Evolutionary conservation across 208 protist species (phyloP).

Genomic region (Polymyxa betae): DNA sequence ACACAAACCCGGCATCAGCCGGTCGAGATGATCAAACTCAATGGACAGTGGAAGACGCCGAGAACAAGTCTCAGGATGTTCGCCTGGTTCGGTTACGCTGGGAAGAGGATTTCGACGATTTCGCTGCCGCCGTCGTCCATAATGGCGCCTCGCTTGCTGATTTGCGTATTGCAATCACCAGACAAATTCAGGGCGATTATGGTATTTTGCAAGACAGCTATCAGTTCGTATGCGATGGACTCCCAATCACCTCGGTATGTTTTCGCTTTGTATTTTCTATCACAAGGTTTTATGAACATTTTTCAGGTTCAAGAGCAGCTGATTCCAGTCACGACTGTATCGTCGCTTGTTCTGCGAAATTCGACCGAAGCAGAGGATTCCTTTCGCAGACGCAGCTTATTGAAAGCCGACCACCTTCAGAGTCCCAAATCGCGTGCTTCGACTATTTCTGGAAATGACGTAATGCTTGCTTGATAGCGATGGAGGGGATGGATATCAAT

Average conservation of each 20-base stretch:
- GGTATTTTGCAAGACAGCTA: not conserved
- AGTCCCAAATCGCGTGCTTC: not conserved
- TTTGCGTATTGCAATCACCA: not conserved
- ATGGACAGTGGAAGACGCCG: too few species aligned
- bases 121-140: conserved; percentile 3
- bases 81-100: not conserved
- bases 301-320: conserved; percentile 17
- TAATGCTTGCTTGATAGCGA: not conserved
- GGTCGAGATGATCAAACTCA: too few species aligned
- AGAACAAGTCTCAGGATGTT: too few species aligned
- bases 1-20: too few species aligned
- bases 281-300: not conserved
- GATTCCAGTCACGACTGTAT: not conserved
- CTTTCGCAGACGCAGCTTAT: too few species aligned
- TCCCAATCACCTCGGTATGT: not conserved
- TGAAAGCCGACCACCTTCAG: not conserved
- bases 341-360: not conserved
- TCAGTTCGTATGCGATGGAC: not conserved
- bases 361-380: too few species aligned
- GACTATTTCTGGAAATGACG: not conserved
- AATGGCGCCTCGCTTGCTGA: not conserved
- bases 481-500: not conserved
- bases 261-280: not conserved
- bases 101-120: conserved; percentile 15
- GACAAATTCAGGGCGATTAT: not conserved